Conservation (phyloP, 1,284 basidiomycete genomes). For the Farysia itapuensis region DNA sequence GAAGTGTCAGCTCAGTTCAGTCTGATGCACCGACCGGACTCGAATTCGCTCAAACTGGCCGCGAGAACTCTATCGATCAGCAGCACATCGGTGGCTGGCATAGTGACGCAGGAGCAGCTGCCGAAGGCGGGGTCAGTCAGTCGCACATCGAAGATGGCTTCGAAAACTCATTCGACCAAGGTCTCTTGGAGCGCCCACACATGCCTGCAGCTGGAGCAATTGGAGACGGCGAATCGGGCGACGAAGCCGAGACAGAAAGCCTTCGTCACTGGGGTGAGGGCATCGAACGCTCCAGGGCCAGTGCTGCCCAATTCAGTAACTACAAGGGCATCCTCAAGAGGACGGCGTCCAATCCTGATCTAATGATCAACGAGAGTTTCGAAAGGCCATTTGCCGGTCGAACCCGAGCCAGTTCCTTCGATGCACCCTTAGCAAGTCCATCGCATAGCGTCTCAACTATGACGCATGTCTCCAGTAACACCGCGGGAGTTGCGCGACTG, state of each 20-base stretch:
- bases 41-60: slow-evolving; percentile 40
- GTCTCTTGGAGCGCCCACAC: slow-evolving; percentile 75
- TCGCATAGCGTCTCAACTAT: slow-evolving; percentile 31
- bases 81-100: not conserved
- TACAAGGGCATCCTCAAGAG: slow-evolving; percentile 82
- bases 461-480: slow-evolving; percentile 47
- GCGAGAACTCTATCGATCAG: slow-evolving; percentile 8
- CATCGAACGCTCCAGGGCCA: slow-evolving; percentile 69
- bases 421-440: slow-evolving; percentile 46
- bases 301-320: slow-evolving; percentile 69
- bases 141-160: slow-evolving; percentile 61
- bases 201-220: slow-evolving; percentile 62
- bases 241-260: slow-evolving; percentile 64
- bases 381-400: slow-evolving; percentile 52
- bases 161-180: slow-evolving; percentile 69
- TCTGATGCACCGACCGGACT: slow-evolving; percentile 38
- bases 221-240: slow-evolving; percentile 59
- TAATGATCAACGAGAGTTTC: slow-evolving; percentile 22
- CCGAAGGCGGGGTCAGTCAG: not conserved
- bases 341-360: slow-evolving; percentile 34
- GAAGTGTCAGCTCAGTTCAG: slow-evolving; percentile 35
- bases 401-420: slow-evolving; percentile 60
- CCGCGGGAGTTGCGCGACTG: slow-evolving; percentile 45
- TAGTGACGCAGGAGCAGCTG: not conserved
- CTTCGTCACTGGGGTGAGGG: slow-evolving; percentile 65